Conservation (phyloP, 768 basidiomycete species). For the Panaeolus cyanescens region DNA sequence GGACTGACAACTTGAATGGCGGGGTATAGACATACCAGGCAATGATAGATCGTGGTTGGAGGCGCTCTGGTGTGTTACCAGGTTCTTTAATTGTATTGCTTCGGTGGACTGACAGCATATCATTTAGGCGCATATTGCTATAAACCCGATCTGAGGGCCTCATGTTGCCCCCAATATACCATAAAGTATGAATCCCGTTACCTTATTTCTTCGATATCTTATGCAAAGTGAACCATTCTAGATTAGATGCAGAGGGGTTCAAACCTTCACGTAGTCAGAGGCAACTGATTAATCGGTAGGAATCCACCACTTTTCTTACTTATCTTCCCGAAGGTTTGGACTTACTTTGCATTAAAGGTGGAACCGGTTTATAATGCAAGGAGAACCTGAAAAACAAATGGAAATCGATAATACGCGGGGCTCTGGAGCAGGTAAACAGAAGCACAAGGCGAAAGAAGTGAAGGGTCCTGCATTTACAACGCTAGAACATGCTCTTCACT, state of each 20-base stretch:
- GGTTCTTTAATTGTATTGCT: background rate
- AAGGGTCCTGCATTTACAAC: slow-evolving; percentile 35
- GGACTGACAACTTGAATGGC: background rate
- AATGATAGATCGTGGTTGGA: slow-evolving; percentile 87
- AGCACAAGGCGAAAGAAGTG: background rate
- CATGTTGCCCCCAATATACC: slow-evolving; percentile 95
- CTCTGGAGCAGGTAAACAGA: background rate
- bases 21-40: slow-evolving; percentile 65
- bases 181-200: slow-evolving; percentile 62
- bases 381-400: slow-evolving; percentile 35
- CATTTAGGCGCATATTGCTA: slow-evolving; percentile 74
- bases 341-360: slow-evolving; percentile 46
- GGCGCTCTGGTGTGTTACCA: slow-evolving; percentile 59
- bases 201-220: slow-evolving; percentile 4
- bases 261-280: slow-evolving; percentile 74
- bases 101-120: background rate
- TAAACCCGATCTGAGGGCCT: slow-evolving; percentile 76
- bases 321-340: background rate
- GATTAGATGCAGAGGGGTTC: slow-evolving; percentile 68
- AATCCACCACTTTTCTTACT: background rate
- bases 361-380: slow-evolving; percentile 66
- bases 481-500: slow-evolving; percentile 53
- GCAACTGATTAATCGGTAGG: slow-evolving; percentile 70
- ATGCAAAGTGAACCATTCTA: slow-evolving; percentile 25
- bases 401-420: slow-evolving; percentile 18